Evolutionary conservation across 2,329 filamentous ascomycete genomes (phyloP).

Genomic region (Colletotrichum eremochloae): DNA sequence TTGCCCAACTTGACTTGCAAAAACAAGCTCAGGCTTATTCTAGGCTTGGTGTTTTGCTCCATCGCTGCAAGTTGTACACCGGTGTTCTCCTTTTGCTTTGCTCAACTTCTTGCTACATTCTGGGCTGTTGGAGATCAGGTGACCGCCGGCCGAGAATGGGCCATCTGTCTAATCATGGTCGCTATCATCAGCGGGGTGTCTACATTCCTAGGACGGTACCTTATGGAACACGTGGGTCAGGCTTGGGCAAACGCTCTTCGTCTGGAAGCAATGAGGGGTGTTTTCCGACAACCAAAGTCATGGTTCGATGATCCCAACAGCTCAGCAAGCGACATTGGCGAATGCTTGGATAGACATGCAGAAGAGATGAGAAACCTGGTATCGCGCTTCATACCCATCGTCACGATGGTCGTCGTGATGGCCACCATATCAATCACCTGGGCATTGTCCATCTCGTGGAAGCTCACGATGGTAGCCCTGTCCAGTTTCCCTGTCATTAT

Average conservation of each 20-base stretch:
- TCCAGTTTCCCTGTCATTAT: conserved; percentile 77
- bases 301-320: conserved; percentile 84
- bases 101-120: conserved; percentile 79
- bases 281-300: conserved; percentile 80
- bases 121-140: conserved; percentile 66
- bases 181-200: conserved; percentile 75
- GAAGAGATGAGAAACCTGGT: conserved; percentile 91
- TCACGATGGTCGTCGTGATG: conserved; percentile 77
- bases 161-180: conserved; percentile 76
- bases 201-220: conserved; percentile 76
- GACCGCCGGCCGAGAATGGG: conserved; percentile 72
- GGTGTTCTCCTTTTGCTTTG: conserved; percentile 77
- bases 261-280: conserved; percentile 73
- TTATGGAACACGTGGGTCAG: conserved; percentile 80
- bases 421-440: conserved; percentile 76
- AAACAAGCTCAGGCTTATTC: conserved; percentile 67
- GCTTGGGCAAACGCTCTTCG: conserved; percentile 83
- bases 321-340: conserved; percentile 72
- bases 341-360: conserved; percentile 82
- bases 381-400: conserved; percentile 79
- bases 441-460: conserved; percentile 83
- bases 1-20: conserved; percentile 72
- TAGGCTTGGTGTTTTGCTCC: conserved; percentile 72
- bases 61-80: conserved; percentile 78
- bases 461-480: conserved; percentile 82